Evolutionary conservation across 106 monocot species (phyloP).

Genomic region (Acorus calamus): DNA sequence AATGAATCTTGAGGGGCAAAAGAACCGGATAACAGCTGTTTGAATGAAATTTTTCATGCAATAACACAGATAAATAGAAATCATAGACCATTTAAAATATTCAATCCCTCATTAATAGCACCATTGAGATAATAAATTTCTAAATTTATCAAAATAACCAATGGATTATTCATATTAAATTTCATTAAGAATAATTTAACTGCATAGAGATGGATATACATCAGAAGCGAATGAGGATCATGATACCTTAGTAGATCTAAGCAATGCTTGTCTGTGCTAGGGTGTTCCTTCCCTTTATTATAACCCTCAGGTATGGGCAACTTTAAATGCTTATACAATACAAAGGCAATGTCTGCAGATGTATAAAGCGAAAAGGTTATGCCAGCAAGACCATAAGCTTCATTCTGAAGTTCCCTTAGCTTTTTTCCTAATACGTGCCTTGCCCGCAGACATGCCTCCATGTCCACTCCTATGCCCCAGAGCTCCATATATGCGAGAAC

Average conservation of each 20-base stretch:
- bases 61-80: too few relatives aligned
- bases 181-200: neutral
- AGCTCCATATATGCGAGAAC: constrained; percentile 89
- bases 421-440: constrained; percentile 63
- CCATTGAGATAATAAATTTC: too few relatives aligned
- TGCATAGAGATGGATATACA: neutral
- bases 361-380: constrained; percentile 75
- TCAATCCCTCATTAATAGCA: too few relatives aligned
- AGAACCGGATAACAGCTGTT: too few relatives aligned
- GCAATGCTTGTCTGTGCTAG: constrained; percentile 84
- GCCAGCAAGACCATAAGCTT: constrained; percentile 71
- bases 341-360: constrained; percentile 76
- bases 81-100: too few relatives aligned
- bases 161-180: too few relatives aligned
- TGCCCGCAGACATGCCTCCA: constrained; percentile 75
- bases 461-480: constrained; percentile 90
- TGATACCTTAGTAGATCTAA: constrained; percentile 73
- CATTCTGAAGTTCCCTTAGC: constrained; percentile 84
- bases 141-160: too few relatives aligned
- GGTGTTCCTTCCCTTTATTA: constrained; percentile 81
- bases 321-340: constrained; percentile 73
- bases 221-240: neutral
- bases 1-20: too few relatives aligned
- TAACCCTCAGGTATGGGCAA: constrained; percentile 60
- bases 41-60: too few relatives aligned